Conservation (phyloP, 768 basidiomycete species). For the Termitomyces bulborhizus region DNA sequence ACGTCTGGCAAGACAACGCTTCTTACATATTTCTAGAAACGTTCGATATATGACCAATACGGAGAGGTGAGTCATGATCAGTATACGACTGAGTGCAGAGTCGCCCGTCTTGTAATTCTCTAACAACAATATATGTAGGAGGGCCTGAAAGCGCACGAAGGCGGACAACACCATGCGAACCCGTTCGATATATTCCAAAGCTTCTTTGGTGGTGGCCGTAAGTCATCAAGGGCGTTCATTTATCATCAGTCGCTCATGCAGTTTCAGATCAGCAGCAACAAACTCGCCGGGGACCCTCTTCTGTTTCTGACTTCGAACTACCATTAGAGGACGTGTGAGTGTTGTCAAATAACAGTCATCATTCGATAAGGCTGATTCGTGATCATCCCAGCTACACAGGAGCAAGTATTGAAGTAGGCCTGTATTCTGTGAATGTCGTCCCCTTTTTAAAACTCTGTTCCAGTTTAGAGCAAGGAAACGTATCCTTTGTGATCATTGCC, state of each 20-base stretch:
- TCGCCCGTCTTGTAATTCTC: not conserved
- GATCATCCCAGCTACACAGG: constrained; percentile 62
- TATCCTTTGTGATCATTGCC: constrained; percentile 94
- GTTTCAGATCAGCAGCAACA: constrained; percentile 49
- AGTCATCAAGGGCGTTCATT: constrained; percentile 20
- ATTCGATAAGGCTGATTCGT: not conserved
- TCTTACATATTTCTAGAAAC: constrained; percentile 52
- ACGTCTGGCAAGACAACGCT: not conserved
- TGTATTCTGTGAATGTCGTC: constrained; percentile 19
- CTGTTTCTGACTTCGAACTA: constrained; percentile 80
- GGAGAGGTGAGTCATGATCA: constrained; percentile 58
- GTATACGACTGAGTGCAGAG: too few relatives aligned
- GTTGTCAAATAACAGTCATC: not conserved
- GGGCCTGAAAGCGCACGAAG: constrained; percentile 87
- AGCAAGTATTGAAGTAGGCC: constrained; percentile 69
- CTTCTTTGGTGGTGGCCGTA: constrained; percentile 87
- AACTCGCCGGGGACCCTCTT: constrained; percentile 68
- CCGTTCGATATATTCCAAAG: constrained; percentile 93
- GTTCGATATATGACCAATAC: constrained; percentile 88
- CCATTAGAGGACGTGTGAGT: constrained; percentile 76
- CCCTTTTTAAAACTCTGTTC: not conserved
- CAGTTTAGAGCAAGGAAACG: constrained; percentile 92
- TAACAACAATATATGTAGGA: constrained; percentile 40
- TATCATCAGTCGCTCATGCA: not conserved
- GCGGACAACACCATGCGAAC: constrained; percentile 75